phyloP scores from a whole-genome alignment of 805 yeast species.

The Starmerella geochares region DNA sequence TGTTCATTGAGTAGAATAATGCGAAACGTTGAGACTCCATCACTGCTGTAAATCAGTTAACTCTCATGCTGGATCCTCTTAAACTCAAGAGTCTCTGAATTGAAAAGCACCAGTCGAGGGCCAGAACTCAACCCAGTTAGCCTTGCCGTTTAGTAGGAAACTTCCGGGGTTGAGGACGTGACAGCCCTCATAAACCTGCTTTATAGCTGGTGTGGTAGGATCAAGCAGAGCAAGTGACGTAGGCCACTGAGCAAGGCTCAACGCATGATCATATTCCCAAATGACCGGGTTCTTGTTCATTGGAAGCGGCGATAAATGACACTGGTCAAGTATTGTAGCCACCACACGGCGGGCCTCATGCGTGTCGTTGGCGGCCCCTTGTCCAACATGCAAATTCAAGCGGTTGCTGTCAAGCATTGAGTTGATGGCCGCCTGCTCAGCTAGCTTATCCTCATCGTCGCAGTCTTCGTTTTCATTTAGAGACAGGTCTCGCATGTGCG shows the following conservation, averaged over 20 bases:
- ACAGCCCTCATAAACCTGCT: conserved; percentile 73
- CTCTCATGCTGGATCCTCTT: too few species aligned
- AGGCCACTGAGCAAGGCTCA: conserved; percentile 73
- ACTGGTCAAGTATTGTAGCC: conserved; percentile 78
- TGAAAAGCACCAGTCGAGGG: conserved; percentile 47
- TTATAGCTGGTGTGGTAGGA: conserved; percentile 57
- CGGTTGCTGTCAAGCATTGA: conserved; percentile 8
- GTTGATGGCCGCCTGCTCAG: conserved; percentile 14
- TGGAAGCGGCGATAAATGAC: conserved; percentile 73
- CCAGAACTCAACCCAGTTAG: conserved; percentile 63
- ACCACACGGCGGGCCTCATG: conserved; percentile 43
- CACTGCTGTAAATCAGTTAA: too few species aligned
- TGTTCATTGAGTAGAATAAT: too few species aligned
- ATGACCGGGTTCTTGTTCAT: conserved; percentile 49
- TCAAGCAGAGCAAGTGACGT: conserved; percentile 54
- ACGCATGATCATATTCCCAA: conserved; percentile 58
- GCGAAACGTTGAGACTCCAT: too few species aligned
- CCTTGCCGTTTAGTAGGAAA: conserved; percentile 38
- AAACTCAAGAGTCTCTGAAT: conserved; percentile 7
- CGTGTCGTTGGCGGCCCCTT: conserved; percentile 23
- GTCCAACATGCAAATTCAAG: not conserved
- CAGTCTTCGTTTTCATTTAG: conserved; percentile 11
- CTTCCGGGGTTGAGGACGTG: conserved; percentile 63
- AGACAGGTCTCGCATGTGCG: not conserved
- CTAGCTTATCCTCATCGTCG: conserved; percentile 22